Evolutionary conservation across 2,329 filamentous ascomycete genomes (phyloP).

Genomic region (Exserohilum turcica): DNA sequence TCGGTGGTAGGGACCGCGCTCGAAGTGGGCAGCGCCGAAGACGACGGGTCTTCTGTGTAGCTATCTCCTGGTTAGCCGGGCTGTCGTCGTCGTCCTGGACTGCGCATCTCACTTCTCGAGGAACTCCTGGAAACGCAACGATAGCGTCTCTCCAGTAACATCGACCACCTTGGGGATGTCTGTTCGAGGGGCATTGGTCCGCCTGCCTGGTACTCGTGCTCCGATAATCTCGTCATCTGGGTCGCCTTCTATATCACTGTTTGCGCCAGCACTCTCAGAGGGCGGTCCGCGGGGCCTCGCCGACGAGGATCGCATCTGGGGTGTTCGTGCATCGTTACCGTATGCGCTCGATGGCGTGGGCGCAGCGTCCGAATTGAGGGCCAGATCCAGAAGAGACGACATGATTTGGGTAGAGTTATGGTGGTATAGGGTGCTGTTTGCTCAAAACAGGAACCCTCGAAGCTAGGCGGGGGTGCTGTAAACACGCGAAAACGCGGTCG

Average conservation of each 20-base stretch:
- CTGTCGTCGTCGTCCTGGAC: neutral
- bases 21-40: conserved; percentile 67
- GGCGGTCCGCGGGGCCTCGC: conserved; percentile 61
- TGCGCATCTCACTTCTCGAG: conserved; percentile 67
- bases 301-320: conserved; percentile 55
- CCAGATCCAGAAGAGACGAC: conserved; percentile 59
- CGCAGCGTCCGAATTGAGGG: conserved; percentile 55
- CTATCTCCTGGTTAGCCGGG: conserved; percentile 34
- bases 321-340: conserved; percentile 44
- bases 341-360: conserved; percentile 46
- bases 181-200: conserved; percentile 53
- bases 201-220: conserved; percentile 49
- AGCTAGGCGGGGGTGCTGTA: conserved; percentile 19
- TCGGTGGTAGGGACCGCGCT: conserved; percentile 72
- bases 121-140: conserved; percentile 78
- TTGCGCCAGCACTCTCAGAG: conserved; percentile 56
- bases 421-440: conserved; percentile 11
- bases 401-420: conserved; percentile 42
- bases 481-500: conserved; percentile 34
- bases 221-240: conserved; percentile 67
- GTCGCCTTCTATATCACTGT: conserved; percentile 64
- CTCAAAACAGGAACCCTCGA: conserved; percentile 6
- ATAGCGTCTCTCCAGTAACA: conserved; percentile 73
- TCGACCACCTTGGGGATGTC: conserved; percentile 77
- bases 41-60: conserved; percentile 71